Conservation (phyloP, 768 basidiomycete genomes). For the Mycena albidolilacea region DNA sequence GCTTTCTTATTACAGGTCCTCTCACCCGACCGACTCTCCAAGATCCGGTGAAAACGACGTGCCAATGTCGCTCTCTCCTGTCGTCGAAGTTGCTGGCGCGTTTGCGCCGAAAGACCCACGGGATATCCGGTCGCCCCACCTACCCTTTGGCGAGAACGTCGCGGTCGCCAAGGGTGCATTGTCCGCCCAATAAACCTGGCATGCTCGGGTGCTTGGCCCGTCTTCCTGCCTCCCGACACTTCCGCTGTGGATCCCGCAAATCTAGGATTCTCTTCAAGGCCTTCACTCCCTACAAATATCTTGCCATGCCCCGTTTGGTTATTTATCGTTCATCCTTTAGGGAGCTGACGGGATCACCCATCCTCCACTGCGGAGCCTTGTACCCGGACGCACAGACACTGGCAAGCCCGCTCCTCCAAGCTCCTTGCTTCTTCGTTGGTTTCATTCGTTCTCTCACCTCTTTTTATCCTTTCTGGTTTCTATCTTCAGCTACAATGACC, state of each 20-base stretch:
- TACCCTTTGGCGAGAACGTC: conserved; percentile 61
- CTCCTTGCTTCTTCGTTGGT: conserved; percentile 32
- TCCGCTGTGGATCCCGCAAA: conserved; percentile 30
- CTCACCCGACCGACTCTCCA: conserved; percentile 41
- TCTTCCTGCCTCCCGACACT: conserved; percentile 17
- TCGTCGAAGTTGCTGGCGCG: conserved; percentile 47
- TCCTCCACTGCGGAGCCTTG: conserved; percentile 14
- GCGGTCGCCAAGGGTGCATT: conserved; percentile 50
- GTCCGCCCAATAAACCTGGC: conserved; percentile 42
- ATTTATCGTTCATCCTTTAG: conserved; percentile 35
- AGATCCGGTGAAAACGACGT: conserved; percentile 50
- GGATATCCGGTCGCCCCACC: conserved; percentile 59
- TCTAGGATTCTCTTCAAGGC: conserved; percentile 28
- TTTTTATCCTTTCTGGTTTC: conserved; percentile 12
- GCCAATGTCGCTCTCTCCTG: conserved; percentile 43
- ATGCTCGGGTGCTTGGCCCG: conserved; percentile 25
- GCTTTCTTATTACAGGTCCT: conserved; percentile 49
- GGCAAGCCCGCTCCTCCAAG: conserved; percentile 35
- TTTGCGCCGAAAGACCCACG: conserved; percentile 50
- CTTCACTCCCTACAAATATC: conserved; percentile 28
- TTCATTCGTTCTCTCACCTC: neutral
- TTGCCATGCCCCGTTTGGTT: conserved; percentile 36
- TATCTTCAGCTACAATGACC: conserved; percentile 25
- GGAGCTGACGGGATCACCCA: conserved; percentile 20
- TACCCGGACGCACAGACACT: conserved; percentile 30